Base-by-base conservation (phyloP, 228 moss, liverwort and hornwort genomes). In the Sphagnum magellanicum region DNA sequence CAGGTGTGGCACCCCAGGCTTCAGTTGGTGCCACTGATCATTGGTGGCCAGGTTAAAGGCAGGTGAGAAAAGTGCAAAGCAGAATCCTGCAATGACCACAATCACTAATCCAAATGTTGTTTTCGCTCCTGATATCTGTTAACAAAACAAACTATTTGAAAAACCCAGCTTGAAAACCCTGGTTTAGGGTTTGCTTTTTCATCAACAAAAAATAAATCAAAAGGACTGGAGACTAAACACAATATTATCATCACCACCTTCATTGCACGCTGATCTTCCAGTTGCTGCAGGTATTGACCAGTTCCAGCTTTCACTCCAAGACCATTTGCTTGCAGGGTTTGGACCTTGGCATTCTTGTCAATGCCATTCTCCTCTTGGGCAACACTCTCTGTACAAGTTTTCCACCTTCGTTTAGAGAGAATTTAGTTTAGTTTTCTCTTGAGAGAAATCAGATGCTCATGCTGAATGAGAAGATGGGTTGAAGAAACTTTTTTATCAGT, bases 41-140 rank as follows among this genome's bases (percentile, higher is more conserved):
- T 98, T 94, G 6, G 90, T 90, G 51, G 98, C 89, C 50, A 98
- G 62, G 67, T 94, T 98, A 65, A 98, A 98, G 52, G 98, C 98
- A 2, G 94, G 98, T 1, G 94, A 89, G 67, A 98, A 98, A 53
- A 98, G 83, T 17, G 92, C 80, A 79, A 93, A 98, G 76, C 93
- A 98, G 12, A 85, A 50, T 17, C 98, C 94, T 17, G 94, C 81
- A 16, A 91, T 85, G 68, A 94, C 74, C 32, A 90, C 91, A 55
- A 98, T 92, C 0, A 74, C 77, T 3, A 98, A 71, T 12, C 98
- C 98, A 49, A 98, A 90, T 46, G 77, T 12, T 17, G 87, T 78
- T 74, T 81, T 88, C 0, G 80, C 83, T 5, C 90, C 89, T 5
- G 63, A 70, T 5, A 84, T 70, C 96, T 97, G 80, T 73, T 53